Base-by-base conservation (phyloP, 2,329 filamentous ascomycete species). In the Scedosporium aurantiacum region DNA sequence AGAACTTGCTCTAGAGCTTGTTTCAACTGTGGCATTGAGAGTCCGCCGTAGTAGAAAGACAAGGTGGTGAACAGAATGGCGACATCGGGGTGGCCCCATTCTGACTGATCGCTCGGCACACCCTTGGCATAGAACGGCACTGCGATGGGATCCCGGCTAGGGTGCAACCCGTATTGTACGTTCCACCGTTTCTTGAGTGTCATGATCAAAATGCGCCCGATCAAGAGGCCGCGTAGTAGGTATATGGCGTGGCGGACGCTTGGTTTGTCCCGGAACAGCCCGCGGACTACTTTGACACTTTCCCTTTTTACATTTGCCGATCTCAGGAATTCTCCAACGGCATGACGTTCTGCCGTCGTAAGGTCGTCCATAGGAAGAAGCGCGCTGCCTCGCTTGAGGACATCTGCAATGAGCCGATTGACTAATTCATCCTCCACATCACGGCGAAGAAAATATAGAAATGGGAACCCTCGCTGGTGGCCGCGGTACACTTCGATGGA, bases 81-180 rank as follows among this genome's bases (percentile, higher is more conserved):
- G 0, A 88, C 84, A 65, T 91, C 79, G 0, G 86, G 85, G 64
- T 91, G 86, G 0, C 84, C 83, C 67, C 81, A 90, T 65, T 90
- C 87, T 0, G 85, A 82, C 5, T 82, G 78, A 0, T 82, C 79
- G 0, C 79, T 80, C 0, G 87, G 86, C 0, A 79, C 75, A 2
- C 86, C 87, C 62, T 90, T 89, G 0, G 84, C 84, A 10, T 82
- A 76, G 57, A 80, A 90, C 0, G 87, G 87, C 0, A 90, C 87
- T 0, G 87, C 86, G 4, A 88, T 79, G 0, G 83, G 83, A 47
- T 79, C 74, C 14, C 87, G 76, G 0, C 63, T 55, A 0, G 80
- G 77, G 64, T 85, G 78, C 0, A 86, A 70, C 0, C 84, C 83
- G 56, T 86, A 91, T 52, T 82, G 76, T 0, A 91, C 86, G 28